A percentile compares a stretch with the other conserved stretches of the same genome.
These are phyloP conservation scores for Verticillium tricorpus DNA, from an alignment of 2,329 filamentous ascomycete genomes.

Conservation along the genomic window DNA sequence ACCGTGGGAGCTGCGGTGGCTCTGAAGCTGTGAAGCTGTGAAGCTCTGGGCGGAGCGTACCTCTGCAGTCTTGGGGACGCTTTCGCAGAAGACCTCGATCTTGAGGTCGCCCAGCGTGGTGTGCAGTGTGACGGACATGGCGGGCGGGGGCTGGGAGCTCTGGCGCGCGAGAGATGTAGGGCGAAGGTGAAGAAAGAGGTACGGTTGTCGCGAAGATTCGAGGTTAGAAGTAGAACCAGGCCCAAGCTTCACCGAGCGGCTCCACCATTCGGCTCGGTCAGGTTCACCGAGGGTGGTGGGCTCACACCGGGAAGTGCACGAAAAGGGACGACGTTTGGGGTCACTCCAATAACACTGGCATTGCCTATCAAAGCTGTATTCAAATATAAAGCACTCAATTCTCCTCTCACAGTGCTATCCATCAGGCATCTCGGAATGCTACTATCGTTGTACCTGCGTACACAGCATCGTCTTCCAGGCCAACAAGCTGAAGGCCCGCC, in stretches of 20 bases:
- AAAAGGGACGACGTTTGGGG: neutral
- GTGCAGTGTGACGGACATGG: slow-evolving; percentile 71
- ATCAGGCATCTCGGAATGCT: too few relatives aligned
- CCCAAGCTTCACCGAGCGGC: neutral
- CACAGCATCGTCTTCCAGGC: slow-evolving; percentile 5
- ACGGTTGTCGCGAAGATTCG: slow-evolving; percentile 12
- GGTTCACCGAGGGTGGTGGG: neutral
- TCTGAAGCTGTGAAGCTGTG: neutral
- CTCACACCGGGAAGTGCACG: neutral
- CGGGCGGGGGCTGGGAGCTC: neutral
- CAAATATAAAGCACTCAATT: neutral
- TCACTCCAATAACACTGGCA: too few relatives aligned
- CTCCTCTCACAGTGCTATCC: too few relatives aligned
- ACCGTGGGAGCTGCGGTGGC: neutral
- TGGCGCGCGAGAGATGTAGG: neutral
- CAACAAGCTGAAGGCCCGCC: slow-evolving; percentile 10
- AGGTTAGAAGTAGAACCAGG: slow-evolving; percentile 3
- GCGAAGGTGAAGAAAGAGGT: neutral
- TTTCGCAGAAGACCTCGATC: slow-evolving; percentile 93
- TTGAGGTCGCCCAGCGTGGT: slow-evolving; percentile 89
- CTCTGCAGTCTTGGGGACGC: slow-evolving; percentile 87
- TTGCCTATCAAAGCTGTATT: too few relatives aligned
- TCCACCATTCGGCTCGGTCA: neutral
- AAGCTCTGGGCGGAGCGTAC: slow-evolving; percentile 34
- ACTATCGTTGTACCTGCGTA: too few relatives aligned